A percentile compares a stretch with the other conserved stretches of the same genome.
These are phyloP conservation scores for Bacidia rubella DNA, from an alignment of 495 filamentous ascomycete species.

Conservation along the genomic window DNA sequence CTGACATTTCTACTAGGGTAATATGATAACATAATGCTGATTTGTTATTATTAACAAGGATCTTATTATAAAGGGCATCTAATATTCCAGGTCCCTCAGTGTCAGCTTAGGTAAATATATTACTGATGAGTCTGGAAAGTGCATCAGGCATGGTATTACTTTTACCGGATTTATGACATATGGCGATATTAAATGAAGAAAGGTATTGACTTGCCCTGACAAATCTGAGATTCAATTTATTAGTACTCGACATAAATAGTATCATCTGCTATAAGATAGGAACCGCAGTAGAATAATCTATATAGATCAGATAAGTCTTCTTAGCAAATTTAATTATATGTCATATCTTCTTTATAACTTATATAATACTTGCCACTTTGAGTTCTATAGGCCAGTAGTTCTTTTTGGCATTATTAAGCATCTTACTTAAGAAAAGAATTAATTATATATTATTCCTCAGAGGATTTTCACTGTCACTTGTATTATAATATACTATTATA, in stretches of 20 bases:
- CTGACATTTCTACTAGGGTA: neutral
- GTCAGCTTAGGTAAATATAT: neutral
- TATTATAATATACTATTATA: slow-evolving; percentile 7
- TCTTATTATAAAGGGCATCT: neutral
- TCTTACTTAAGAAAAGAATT: slow-evolving; percentile 9
- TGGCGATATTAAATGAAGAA: neutral
- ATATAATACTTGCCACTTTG: slow-evolving; percentile 5
- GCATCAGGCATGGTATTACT: neutral
- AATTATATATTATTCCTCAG: slow-evolving; percentile 2
- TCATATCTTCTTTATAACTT: slow-evolving; percentile 2
- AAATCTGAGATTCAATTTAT: slow-evolving; percentile 2
- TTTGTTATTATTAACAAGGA: neutral
- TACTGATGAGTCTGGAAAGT: neutral
- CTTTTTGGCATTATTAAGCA: neutral
- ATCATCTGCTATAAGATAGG: neutral
- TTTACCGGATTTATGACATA: neutral
- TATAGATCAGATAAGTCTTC: neutral
- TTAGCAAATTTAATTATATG: slow-evolving; percentile 2
- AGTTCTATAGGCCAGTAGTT: slow-evolving; percentile 11
- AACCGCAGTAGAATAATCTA: neutral
- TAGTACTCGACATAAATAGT: neutral
- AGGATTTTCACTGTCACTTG: neutral
- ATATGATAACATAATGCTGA: neutral
- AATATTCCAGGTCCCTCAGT: neutral
- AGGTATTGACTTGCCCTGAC: neutral